These are phyloP conservation scores for Monosporozyma yasuniensis DNA, from an alignment of 805 yeast genomes.

Conservation along the genomic window DNA sequence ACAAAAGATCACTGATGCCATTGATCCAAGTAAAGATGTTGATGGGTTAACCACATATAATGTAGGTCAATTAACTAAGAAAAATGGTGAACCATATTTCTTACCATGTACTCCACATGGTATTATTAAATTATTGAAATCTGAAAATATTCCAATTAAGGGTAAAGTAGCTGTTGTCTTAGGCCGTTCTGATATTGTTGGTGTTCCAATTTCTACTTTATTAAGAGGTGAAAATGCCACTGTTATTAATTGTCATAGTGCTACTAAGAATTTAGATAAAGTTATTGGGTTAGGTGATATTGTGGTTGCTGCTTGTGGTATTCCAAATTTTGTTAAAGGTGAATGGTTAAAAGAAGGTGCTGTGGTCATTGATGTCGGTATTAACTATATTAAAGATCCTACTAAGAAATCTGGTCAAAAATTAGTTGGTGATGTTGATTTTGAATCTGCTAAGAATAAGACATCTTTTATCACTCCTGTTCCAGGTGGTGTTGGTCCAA, in stretches of 20 bases:
- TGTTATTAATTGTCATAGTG: slow-evolving; percentile 67
- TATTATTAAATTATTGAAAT: slow-evolving; percentile 52
- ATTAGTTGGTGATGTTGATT: slow-evolving; percentile 94
- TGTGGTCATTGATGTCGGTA: slow-evolving; percentile 90
- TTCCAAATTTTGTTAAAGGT: slow-evolving; percentile 74
- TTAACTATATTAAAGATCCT: slow-evolving; percentile 74
- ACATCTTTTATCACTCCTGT: slow-evolving; percentile 83
- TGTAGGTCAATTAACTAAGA: slow-evolving; percentile 68
- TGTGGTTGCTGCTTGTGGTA: slow-evolving; percentile 85
- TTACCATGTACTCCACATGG: slow-evolving; percentile 85
- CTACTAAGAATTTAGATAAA: slow-evolving; percentile 44
- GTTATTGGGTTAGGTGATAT: slow-evolving; percentile 58
- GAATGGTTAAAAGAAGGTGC: slow-evolving; percentile 82
- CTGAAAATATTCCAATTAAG: slow-evolving; percentile 43
- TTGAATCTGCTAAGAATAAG: slow-evolving; percentile 48
- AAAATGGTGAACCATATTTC: slow-evolving; percentile 60
- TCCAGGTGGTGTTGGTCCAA: slow-evolving; percentile 99
- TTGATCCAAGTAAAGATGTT: slow-evolving; percentile 60
- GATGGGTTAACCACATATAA: slow-evolving; percentile 77
- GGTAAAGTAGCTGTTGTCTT: slow-evolving; percentile 76
- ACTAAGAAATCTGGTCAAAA: slow-evolving; percentile 67
- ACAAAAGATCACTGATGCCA: slow-evolving; percentile 56
- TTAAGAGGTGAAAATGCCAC: slow-evolving; percentile 65
- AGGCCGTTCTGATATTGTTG: slow-evolving; percentile 82
- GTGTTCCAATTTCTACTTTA: slow-evolving; percentile 67